phyloP scores from a whole-genome alignment of 2,329 filamentous ascomycete genomes.

The Boeremia exigua region DNA sequence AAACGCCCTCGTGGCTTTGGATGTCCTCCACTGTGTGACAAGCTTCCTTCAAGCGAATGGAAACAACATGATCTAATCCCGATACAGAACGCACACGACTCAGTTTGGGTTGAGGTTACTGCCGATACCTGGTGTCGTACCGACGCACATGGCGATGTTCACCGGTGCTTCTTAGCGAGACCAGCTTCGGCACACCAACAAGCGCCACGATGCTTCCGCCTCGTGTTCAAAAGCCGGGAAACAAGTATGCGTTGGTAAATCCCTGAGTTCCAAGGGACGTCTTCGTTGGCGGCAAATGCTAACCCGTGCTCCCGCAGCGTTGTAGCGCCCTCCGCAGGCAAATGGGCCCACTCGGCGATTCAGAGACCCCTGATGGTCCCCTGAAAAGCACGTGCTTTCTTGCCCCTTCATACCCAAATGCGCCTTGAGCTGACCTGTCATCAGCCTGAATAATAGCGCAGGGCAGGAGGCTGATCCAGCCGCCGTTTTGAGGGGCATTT shows the following conservation, averaged over 20 bases:
- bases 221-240: background rate
- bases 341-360: background rate
- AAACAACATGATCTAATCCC: background rate
- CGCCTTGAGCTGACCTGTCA: conserved; percentile 6
- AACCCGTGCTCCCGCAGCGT: background rate
- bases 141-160: background rate
- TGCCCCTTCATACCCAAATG: background rate
- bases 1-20: background rate
- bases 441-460: conserved; percentile 12
- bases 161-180: background rate
- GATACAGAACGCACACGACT: conserved; percentile 1
- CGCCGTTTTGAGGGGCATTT: background rate
- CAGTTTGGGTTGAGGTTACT: background rate
- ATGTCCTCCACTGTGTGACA: background rate
- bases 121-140: background rate
- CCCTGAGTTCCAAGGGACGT: background rate
- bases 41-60: background rate
- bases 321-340: background rate
- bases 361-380: conserved; percentile 1
- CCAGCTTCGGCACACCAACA: background rate
- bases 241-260: background rate
- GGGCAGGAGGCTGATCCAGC: background rate
- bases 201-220: conserved; percentile 1
- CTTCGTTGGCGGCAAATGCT: background rate
- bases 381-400: conserved; percentile 12